Conservation (phyloP, 2,329 filamentous ascomycete genomes). For the Hawksworthiomyces lignivorus region DNA sequence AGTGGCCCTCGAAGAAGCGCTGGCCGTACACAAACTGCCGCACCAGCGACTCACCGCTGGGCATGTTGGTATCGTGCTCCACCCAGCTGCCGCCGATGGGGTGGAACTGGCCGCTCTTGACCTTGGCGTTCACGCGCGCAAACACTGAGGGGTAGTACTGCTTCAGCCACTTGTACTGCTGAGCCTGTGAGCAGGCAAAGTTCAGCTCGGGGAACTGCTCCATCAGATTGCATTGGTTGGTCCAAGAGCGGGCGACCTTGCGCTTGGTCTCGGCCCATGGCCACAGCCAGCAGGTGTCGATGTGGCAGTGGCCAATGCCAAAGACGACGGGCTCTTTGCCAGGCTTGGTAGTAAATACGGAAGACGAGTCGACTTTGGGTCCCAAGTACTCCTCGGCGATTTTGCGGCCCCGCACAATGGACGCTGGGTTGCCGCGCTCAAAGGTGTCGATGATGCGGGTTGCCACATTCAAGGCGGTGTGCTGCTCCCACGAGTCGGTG, state of each 20-base stretch:
- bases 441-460: conserved; percentile 89
- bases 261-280: conserved; percentile 96
- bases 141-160: conserved; percentile 80
- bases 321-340: conserved; percentile 71
- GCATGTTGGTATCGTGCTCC: conserved; percentile 96
- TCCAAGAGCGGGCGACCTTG: conserved; percentile 93
- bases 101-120: conserved; percentile 84
- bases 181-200: conserved; percentile 88
- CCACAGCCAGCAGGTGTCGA: conserved; percentile 98
- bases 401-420: conserved; percentile 70
- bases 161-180: conserved; percentile 98
- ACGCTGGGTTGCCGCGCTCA: conserved; percentile 69
- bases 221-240: conserved; percentile 91
- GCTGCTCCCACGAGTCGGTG: conserved; percentile 77
- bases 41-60: conserved; percentile 87
- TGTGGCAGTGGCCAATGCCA: conserved; percentile 93
- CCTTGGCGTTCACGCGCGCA: conserved; percentile 83
- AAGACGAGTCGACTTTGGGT: conserved; percentile 67
- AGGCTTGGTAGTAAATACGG: conserved; percentile 71
- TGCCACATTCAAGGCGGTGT: conserved; percentile 73
- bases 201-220: conserved; percentile 90
- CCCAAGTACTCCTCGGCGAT: conserved; percentile 81
- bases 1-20: conserved; percentile 86
- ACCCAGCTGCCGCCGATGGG: conserved; percentile 98
- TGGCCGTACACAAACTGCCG: conserved; percentile 95